Base-by-base conservation (phyloP, 352 stramenopile species). In the Thraustochytrium sp. region DNA sequence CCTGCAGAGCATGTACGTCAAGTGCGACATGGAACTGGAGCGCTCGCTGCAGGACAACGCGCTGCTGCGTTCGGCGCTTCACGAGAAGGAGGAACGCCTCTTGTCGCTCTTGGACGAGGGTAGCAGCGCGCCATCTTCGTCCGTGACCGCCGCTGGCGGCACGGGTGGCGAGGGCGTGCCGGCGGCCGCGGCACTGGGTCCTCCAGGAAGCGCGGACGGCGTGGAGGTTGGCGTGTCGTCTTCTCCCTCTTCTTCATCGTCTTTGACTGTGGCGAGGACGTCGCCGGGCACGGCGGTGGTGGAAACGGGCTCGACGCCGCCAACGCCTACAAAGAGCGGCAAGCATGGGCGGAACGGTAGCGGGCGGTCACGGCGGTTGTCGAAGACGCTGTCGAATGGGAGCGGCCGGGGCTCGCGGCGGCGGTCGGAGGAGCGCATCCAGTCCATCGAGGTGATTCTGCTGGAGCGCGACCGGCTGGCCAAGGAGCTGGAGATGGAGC, bases 1-100 rank as follows among this genome's bases (percentile, higher is more conserved):
- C 68, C 29, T 80, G 44, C 68, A 80, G 51, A 55, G 34, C 51
- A 80, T 80, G 68, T 80, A 80, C 23, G 31, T 64, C 18, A 80
- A 80, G 51, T 61, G 48, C 37, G 68, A 80, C 53, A 55, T 53
- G 68, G 68, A 80, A 26, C 68, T 80, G 4, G 68, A 80, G 18
- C 48, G 68, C 68, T 46, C 21, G 31, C 44, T 80, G 29, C 31
- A 80, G n/a, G 68, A 80, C 21, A 80, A 80, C 53, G 46, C 42
- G 9, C 13, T 48, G 26, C 49, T 80, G 31, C 68, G 68, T 8
- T 46, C 31, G 0, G 44, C 42, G 46, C 42, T 80, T 13, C 44
- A 72, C 51, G 68, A 80, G 31, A 80, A 80, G 38, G 68, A 80
- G 34, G 34, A 80, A 26, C 48, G 68, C 37, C 48, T 80, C 0